phyloP scores from a whole-genome alignment of 306 rosid species.

The Corylus heterophylla region DNA sequence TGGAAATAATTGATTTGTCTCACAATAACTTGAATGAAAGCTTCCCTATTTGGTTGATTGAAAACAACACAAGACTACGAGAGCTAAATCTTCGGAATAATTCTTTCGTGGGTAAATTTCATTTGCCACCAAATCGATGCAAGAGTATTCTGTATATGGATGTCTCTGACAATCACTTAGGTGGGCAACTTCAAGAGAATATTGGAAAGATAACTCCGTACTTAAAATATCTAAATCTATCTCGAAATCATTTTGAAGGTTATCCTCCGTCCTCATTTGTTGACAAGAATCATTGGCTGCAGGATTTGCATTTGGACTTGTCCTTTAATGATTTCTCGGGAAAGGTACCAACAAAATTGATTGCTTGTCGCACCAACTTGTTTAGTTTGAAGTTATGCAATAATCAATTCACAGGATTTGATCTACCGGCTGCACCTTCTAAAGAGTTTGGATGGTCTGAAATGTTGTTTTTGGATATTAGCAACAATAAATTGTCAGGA shows the following conservation, averaged over 20 bases:
- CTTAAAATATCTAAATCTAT: background rate
- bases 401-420: background rate
- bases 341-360: background rate
- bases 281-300: background rate
- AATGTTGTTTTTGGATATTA: too few species aligned
- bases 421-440: background rate
- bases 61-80: background rate
- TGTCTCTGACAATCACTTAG: background rate
- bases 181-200: background rate
- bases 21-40: conserved; percentile 4
- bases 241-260: conserved; percentile 1
- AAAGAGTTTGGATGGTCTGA: background rate
- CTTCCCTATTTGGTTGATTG: background rate
- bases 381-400: background rate
- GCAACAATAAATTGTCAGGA: too few species aligned
- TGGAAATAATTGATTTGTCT: conserved; percentile 5
- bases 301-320: background rate
- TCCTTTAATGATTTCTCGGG: conserved; percentile 7
- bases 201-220: background rate
- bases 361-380: background rate
- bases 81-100: background rate
- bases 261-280: conserved; percentile 3
- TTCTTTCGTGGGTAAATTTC: background rate
- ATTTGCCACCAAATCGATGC: background rate
- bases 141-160: background rate